These are phyloP conservation scores for Dendrocalamus sinicus DNA, from an alignment of 176 grass and related monocot species.

Conservation along the genomic window DNA sequence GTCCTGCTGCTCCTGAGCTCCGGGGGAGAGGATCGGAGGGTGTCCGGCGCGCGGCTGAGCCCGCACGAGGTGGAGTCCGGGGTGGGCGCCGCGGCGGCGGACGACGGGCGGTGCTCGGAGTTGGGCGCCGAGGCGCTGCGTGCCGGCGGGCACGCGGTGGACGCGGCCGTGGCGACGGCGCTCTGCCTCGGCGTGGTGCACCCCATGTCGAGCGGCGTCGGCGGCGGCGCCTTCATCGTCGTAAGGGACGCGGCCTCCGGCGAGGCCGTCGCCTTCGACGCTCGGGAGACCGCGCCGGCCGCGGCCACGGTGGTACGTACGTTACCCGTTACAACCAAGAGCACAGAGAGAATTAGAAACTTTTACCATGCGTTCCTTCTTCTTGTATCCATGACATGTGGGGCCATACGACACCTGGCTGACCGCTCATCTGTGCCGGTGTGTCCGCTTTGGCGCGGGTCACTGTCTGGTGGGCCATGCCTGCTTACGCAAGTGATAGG, in stretches of 20 bases:
- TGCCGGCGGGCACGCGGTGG: conserved; percentile 82
- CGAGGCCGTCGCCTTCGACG: conserved; percentile 73
- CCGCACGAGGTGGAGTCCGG: conserved; percentile 49
- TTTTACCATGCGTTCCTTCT: too few relatives aligned
- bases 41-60: conserved; percentile 15
- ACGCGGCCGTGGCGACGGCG: conserved; percentile 69
- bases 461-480: conserved; percentile 21
- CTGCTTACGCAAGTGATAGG: background rate
- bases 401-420: conserved; percentile 1
- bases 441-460: background rate
- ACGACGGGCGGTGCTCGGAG: conserved; percentile 86
- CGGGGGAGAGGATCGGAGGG: background rate
- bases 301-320: conserved; percentile 64
- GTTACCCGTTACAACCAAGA: background rate
- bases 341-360: background rate
- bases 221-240: conserved; percentile 84
- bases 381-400: background rate
- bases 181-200: conserved; percentile 92
- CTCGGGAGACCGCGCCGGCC: conserved; percentile 82
- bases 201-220: conserved; percentile 81
- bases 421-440: background rate
- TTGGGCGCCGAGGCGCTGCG: conserved; percentile 66
- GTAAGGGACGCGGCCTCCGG: conserved; percentile 63
- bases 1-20: conserved; percentile 25
- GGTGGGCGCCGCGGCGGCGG: conserved; percentile 66